Percentiles rank a stretch among this genome's conserved stretches.
These are phyloP conservation scores for Blechomonas ayalai DNA, from an alignment of 208 protist species.

Conservation along the genomic window DNA sequence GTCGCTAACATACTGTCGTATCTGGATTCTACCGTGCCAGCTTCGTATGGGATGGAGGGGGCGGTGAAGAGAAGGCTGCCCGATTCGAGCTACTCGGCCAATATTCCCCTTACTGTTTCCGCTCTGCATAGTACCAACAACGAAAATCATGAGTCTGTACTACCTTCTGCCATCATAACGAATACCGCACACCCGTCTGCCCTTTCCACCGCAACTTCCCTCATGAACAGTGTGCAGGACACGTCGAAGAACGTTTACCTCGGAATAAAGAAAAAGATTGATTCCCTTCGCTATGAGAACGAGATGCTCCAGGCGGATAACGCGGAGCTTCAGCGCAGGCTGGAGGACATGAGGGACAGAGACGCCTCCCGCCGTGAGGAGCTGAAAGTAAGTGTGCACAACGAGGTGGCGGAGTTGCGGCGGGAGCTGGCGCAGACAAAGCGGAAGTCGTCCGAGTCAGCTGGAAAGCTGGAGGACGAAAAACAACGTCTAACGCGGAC, in stretches of 20 bases:
- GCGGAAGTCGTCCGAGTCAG: constrained; percentile 18
- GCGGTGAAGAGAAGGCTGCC: neutral
- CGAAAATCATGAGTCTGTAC: neutral
- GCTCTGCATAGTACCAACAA: constrained; percentile 8
- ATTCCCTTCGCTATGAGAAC: constrained; percentile 62
- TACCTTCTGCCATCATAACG: neutral
- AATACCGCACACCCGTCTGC: neutral
- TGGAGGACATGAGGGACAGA: constrained; percentile 26
- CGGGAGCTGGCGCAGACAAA: constrained; percentile 16
- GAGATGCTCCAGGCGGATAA: constrained; percentile 71
- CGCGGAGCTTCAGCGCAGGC: constrained; percentile 32
- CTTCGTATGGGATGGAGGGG: constrained; percentile 1
- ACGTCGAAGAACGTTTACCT: constrained; percentile 53
- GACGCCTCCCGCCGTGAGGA: constrained; percentile 27
- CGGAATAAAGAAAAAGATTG: constrained; percentile 78
- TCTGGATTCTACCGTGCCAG: constrained; percentile 38
- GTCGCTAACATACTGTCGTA: constrained; percentile 83
- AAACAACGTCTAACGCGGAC: constrained; percentile 35
- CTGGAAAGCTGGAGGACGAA: constrained; percentile 34
- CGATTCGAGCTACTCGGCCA: constrained; percentile 7
- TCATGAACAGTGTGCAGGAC: constrained; percentile 14
- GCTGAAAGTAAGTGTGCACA: constrained; percentile 22
- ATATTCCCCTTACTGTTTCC: constrained; percentile 22
- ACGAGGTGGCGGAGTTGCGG: constrained; percentile 38
- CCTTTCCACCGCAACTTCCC: constrained; percentile 10